Evolutionary conservation across 2,329 filamentous ascomycete species (phyloP).

Genomic region (Phialophora chinensis): DNA sequence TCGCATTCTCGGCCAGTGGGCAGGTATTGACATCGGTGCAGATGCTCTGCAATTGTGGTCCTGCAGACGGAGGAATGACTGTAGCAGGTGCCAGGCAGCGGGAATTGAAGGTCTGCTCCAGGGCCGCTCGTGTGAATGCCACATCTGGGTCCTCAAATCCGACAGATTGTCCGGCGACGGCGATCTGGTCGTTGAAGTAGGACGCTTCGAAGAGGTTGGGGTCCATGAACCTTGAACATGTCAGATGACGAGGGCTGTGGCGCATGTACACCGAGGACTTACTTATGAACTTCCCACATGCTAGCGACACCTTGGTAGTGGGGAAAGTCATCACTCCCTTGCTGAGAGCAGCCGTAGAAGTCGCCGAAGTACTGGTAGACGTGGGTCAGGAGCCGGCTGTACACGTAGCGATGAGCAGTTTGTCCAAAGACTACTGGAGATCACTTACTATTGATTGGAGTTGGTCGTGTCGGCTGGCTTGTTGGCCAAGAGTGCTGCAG

Average conservation of each 20-base stretch:
- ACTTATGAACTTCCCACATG: constrained; percentile 43
- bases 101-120: constrained; percentile 59
- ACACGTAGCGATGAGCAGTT: constrained; percentile 1
- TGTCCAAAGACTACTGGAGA: too few species aligned
- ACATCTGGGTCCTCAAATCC: constrained; percentile 64
- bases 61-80: constrained; percentile 34
- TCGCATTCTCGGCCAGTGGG: constrained; percentile 22
- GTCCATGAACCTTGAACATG: constrained; percentile 58
- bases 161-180: constrained; percentile 62
- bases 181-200: constrained; percentile 63
- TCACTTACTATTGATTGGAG: constrained; percentile 59
- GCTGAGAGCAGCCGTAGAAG: constrained; percentile 62
- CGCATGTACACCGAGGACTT: constrained; percentile 14
- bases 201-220: constrained; percentile 58
- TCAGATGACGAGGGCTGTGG: neutral
- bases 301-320: constrained; percentile 50
- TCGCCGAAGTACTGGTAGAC: constrained; percentile 67
- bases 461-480: constrained; percentile 58
- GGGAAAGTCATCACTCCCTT: constrained; percentile 53
- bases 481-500: constrained; percentile 61
- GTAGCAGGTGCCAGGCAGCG: constrained; percentile 56
- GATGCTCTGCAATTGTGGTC: constrained; percentile 32
- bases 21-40: constrained; percentile 25
- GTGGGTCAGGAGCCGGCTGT: constrained; percentile 61
- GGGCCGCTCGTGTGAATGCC: constrained; percentile 54